A percentile compares a stretch with the other conserved stretches of the same genome.
These are phyloP conservation scores for Candolleomyces aberdarensis DNA, from an alignment of 768 basidiomycete genomes.

Conservation along the genomic window DNA sequence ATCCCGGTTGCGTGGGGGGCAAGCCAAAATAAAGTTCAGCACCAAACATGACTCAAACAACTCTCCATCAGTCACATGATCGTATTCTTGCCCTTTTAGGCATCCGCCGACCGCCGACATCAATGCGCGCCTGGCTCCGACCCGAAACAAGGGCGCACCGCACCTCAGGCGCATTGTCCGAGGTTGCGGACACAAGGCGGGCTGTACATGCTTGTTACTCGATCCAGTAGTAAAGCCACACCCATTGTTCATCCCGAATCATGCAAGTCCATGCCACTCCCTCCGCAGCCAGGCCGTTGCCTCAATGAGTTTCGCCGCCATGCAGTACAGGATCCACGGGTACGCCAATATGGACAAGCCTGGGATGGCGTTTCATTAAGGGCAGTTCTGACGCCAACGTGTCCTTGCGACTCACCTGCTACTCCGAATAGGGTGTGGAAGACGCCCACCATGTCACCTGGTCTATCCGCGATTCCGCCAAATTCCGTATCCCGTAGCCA, in stretches of 20 bases:
- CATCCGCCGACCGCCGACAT: too few species aligned
- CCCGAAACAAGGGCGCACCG: too few species aligned
- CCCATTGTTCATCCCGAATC: too few species aligned
- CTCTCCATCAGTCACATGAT: too few species aligned
- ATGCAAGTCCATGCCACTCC: constrained; percentile 43
- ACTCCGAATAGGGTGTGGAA: constrained; percentile 95
- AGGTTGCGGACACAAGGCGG: too few species aligned
- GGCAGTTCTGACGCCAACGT: background rate
- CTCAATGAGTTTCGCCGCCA: constrained; percentile 80
- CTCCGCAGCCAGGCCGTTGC: constrained; percentile 60
- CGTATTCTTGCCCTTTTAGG: too few species aligned
- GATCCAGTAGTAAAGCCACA: too few species aligned
- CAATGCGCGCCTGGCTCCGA: too few species aligned
- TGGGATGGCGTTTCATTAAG: background rate
- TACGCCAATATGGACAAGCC: constrained; percentile 90
- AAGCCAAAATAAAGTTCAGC: too few species aligned
- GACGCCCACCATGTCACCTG: constrained; percentile 93
- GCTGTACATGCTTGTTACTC: too few species aligned
- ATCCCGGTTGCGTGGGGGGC: too few species aligned
- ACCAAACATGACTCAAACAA: constrained; percentile 17
- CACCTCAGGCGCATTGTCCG: too few species aligned
- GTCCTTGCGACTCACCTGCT: constrained; percentile 49
- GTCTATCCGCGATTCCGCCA: constrained; percentile 93
- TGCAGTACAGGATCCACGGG: constrained; percentile 96
- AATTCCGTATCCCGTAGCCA: constrained; percentile 71